A percentile compares a stretch with the other conserved stretches of the same genome.
Conservation (phyloP, 371 early-diverging fungal genomes). For the Phascolomyces articulosus region DNA sequence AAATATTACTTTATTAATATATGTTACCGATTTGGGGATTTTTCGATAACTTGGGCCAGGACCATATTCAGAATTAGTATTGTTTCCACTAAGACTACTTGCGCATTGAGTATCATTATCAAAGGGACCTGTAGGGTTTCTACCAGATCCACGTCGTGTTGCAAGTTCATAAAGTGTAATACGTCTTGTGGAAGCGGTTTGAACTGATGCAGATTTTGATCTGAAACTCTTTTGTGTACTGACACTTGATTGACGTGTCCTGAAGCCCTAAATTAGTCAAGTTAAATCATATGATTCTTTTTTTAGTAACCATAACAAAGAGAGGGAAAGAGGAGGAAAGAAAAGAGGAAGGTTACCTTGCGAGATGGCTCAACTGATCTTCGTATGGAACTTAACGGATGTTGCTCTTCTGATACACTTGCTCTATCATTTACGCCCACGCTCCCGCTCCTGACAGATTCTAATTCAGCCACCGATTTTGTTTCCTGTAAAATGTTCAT, state of each 20-base stretch:
- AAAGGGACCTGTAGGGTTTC: conserved; percentile 14
- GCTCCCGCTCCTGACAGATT: not conserved
- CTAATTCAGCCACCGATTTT: not conserved
- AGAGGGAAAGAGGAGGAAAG: too few species aligned
- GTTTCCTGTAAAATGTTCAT: not conserved
- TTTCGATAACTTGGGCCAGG: conserved; percentile 47
- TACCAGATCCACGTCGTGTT: not conserved
- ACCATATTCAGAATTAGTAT: conserved; percentile 9
- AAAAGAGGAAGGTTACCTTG: too few species aligned
- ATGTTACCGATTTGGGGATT: conserved; percentile 62
- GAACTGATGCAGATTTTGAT: not conserved
- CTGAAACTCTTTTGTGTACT: not conserved
- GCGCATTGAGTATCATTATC: conserved; percentile 3
- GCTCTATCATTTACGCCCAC: too few species aligned
- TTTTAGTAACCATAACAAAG: not conserved
- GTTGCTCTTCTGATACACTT: not conserved
- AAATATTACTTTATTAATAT: not conserved
- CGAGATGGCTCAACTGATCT: not conserved
- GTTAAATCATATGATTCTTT: not conserved
- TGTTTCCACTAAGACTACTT: not conserved
- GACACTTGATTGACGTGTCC: not conserved
- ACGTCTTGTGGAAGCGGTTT: not conserved
- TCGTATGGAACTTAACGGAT: not conserved
- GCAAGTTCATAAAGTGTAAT: conserved; percentile 39
- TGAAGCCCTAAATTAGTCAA: not conserved